A percentile compares a stretch with the other conserved stretches of the same genome.
Evolutionary conservation across 257 asterid genomes (phyloP).

Genomic region (Buddleja alternifolia): DNA sequence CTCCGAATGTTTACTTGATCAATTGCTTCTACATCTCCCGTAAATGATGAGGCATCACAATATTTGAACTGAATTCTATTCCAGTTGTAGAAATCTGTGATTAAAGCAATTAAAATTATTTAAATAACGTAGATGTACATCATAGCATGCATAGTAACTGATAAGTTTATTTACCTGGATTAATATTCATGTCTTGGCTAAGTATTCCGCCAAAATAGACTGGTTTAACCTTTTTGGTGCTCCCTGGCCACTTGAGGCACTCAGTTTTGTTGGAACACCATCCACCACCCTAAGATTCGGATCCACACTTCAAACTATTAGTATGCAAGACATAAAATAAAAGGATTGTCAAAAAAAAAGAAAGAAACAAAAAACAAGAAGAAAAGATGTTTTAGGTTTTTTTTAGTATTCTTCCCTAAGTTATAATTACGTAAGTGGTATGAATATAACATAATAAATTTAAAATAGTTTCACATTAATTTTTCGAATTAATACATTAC

Average conservation of each 20-base stretch:
- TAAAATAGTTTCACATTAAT: too few relatives aligned
- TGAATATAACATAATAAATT: too few relatives aligned
- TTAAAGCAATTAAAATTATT: too few relatives aligned
- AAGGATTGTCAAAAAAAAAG: not conserved
- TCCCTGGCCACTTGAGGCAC: constrained; percentile 21
- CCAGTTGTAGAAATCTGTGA: constrained; percentile 40
- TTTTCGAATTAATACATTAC: too few relatives aligned
- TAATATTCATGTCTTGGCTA: constrained; percentile 5
- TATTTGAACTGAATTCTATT: constrained; percentile 31
- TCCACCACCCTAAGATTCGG: constrained; percentile 44
- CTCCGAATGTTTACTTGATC: constrained; percentile 20
- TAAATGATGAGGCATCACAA: constrained; percentile 41
- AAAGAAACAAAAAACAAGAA: too few relatives aligned
- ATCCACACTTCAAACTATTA: not conserved
- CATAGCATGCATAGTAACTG: too few relatives aligned
- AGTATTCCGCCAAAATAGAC: not conserved
- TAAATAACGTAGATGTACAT: too few relatives aligned
- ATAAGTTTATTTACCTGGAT: constrained; percentile 38
- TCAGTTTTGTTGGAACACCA: constrained; percentile 20
- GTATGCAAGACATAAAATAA: not conserved
- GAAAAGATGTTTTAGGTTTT: too few relatives aligned
- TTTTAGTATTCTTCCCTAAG: too few relatives aligned
- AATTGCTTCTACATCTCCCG: constrained; percentile 32
- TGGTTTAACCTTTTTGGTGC: not conserved
- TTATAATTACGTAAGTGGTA: too few relatives aligned